Conservation (phyloP, 345 rosid genomes). For the Passiflora organensis region DNA sequence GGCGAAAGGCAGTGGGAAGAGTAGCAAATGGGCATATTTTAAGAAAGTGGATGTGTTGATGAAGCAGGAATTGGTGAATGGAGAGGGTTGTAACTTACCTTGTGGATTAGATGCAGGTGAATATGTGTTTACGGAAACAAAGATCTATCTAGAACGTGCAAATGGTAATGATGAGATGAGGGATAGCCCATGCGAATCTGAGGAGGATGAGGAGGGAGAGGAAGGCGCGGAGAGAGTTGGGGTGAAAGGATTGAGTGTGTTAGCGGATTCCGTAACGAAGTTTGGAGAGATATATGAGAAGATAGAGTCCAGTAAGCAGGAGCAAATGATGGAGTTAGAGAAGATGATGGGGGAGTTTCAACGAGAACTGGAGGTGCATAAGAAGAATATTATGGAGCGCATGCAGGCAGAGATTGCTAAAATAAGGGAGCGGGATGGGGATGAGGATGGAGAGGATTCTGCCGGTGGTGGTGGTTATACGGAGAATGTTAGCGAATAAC, state of each 20-base stretch:
- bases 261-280: conserved; percentile 46
- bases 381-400: conserved; percentile 46
- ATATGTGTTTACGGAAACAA: conserved; percentile 43
- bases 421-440: conserved; percentile 31
- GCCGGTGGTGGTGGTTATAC: conserved; percentile 21
- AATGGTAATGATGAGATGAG: conserved; percentile 56
- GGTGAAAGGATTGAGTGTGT: conserved; percentile 29
- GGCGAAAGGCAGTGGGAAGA: conserved; percentile 26
- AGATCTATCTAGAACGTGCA: conserved; percentile 48
- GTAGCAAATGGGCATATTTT: conserved; percentile 41
- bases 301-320: conserved; percentile 52
- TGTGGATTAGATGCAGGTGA: conserved; percentile 62
- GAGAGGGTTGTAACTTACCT: conserved; percentile 28
- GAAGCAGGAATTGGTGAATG: conserved; percentile 17
- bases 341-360: conserved; percentile 45
- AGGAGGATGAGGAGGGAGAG: conserved; percentile 33
- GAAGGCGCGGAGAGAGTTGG: conserved; percentile 14
- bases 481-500: conserved; percentile 25
- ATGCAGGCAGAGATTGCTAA: conserved; percentile 48
- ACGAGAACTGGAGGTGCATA: conserved; percentile 47
- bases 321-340: conserved; percentile 53
- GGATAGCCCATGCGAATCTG: conserved; percentile 53
- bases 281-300: conserved; percentile 54
- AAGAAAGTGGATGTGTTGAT: conserved; percentile 54
- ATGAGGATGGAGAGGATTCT: conserved; percentile 12